phyloP scores from a whole-genome alignment of 768 basidiomycete genomes.

The Auricularia sp. region DNA sequence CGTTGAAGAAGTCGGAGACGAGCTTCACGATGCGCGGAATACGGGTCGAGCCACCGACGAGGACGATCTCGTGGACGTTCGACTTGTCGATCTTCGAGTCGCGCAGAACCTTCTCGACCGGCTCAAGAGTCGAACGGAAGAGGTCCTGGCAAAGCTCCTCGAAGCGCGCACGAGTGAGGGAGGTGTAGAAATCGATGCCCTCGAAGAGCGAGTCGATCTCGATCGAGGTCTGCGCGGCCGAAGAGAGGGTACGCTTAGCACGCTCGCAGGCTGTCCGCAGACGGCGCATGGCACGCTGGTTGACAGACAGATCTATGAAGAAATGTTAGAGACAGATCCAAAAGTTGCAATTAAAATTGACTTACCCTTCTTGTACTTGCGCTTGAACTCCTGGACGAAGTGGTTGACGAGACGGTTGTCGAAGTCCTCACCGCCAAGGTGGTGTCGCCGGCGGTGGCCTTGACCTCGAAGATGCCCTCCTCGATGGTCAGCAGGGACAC shows the following conservation, averaged over 20 bases:
- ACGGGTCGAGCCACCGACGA: conserved; percentile 99
- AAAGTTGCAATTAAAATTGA: not conserved
- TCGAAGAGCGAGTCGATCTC: conserved; percentile 90
- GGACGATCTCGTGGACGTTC: conserved; percentile 93
- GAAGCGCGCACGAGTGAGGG: conserved; percentile 98
- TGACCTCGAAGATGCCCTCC: conserved; percentile 97
- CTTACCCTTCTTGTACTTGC: conserved; percentile 60
- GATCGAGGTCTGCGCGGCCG: conserved; percentile 96
- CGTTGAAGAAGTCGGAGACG: conserved; percentile 97
- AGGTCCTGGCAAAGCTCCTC: conserved; percentile 94
- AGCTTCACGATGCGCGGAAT: conserved; percentile 98
- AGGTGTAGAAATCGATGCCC: conserved; percentile 97
- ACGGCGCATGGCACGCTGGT: conserved; percentile 93
- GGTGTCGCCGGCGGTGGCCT: conserved; percentile 99
- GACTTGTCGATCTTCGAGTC: conserved; percentile 94
- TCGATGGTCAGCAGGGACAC: conserved; percentile 96
- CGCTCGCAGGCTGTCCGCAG: conserved; percentile 97
- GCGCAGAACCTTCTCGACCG: conserved; percentile 98
- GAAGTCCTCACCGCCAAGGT: conserved; percentile 99
- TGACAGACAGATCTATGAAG: conserved; percentile 81
- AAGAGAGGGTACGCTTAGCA: conserved; percentile 97
- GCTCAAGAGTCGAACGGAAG: conserved; percentile 97
- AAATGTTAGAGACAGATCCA: not conserved
- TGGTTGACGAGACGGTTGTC: conserved; percentile 96
- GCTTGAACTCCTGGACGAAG: conserved; percentile 99